Base-by-base conservation (phyloP, 2,329 filamentous ascomycete species). In the Trichoderma aggressivum region DNA sequence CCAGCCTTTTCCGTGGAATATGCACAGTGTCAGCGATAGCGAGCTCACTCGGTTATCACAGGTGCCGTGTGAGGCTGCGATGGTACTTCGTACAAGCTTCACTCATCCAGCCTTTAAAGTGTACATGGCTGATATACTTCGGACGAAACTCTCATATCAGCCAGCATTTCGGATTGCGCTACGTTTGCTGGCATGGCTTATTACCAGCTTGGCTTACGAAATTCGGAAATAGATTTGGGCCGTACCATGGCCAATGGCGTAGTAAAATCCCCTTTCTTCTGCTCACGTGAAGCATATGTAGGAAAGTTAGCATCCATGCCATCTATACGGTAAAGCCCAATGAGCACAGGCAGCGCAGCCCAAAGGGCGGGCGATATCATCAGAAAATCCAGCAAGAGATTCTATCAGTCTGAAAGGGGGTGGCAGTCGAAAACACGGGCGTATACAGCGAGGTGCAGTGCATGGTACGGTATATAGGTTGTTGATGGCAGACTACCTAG, bases 201-300 rank as follows among this genome's bases (percentile, higher is more conserved):
- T 24, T 53, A 53, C 21, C 94, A 14, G 47, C 21, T 53, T 14
- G 21, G n/a, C 21, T 53, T 53, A 53, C 47, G 21, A 53, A 53
- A 2, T 53, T 53, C 47, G 24, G 24, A 53, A 59, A 30, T 63
- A 12, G 28, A n/a, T 12, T 21, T 36, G 7, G 6, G 32, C 12
- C 14, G 21, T 56, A 18, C 16, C 11, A 8, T 53, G 5, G 32
- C 21, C 24, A 26, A 39, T 28, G 16, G 56, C 28, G 14, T 32
- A 28, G 24, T 14, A 39, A 39, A 55, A 30, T 64, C n/a, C n/a
- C 26, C 6, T 56, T 21, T 55, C 16, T 8, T 21, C 16, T 66
- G 63, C 63, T 66, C 63, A 66, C 63, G 63, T 66, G 63, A 21
- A 66, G 43, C 32, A 58, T 56, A n/a, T n/a, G n/a, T n/a, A 7